These are phyloP conservation scores for Malus sieversii DNA, from an alignment of 306 rosid genomes.

Conservation along the genomic window DNA sequence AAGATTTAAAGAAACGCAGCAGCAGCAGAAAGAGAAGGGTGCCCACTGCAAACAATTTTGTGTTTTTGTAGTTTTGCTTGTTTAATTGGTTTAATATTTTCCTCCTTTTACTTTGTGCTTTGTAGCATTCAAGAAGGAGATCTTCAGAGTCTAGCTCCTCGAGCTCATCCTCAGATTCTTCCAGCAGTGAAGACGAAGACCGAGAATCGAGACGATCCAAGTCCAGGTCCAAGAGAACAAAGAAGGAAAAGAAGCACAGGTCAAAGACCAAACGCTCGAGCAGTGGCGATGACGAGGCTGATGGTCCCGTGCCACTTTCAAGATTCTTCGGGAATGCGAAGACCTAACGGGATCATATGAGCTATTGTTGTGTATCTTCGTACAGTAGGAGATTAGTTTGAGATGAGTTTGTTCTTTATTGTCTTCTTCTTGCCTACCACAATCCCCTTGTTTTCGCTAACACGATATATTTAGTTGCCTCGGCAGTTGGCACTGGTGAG, in stretches of 20 bases:
- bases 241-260: slow-evolving; percentile 76
- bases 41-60: slow-evolving; percentile 8
- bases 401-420: slow-evolving; percentile 21
- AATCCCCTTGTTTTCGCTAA: slow-evolving; percentile 19
- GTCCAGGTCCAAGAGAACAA: slow-evolving; percentile 73
- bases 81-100: neutral
- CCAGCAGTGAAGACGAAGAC: slow-evolving; percentile 66
- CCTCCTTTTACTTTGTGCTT: slow-evolving; percentile 9
- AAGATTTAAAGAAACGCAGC: slow-evolving; percentile 77
- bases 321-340: slow-evolving; percentile 70
- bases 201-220: slow-evolving; percentile 69
- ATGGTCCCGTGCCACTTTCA: slow-evolving; percentile 87
- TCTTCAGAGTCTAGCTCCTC: slow-evolving; percentile 71
- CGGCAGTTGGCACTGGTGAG: slow-evolving; percentile 10
- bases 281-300: slow-evolving; percentile 38
- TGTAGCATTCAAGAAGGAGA: slow-evolving; percentile 78
- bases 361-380: slow-evolving; percentile 31
- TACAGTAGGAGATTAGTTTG: slow-evolving; percentile 29
- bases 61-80: neutral
- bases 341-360: slow-evolving; percentile 25
- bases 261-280: slow-evolving; percentile 57
- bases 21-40: slow-evolving; percentile 80
- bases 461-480: slow-evolving; percentile 29
- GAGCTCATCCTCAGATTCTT: slow-evolving; percentile 52
- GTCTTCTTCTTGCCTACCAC: slow-evolving; percentile 6